Evolutionary conservation across 495 filamentous ascomycete species (phyloP), one percentile per base, ranked within the genome.

Genomic region (Penicillium crystallinum): DNA sequence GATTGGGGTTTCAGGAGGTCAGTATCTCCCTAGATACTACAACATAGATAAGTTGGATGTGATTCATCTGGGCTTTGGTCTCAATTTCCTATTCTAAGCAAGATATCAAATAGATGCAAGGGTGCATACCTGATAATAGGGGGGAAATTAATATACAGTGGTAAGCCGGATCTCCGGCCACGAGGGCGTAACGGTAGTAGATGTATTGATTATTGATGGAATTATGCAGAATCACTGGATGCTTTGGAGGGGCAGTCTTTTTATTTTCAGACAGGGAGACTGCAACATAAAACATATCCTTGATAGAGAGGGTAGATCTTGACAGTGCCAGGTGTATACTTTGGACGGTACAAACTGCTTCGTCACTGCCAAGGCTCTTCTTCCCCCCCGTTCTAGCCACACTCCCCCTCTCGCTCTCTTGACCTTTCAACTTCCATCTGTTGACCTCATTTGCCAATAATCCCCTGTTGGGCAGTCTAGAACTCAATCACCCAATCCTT

Each of bases 301-400:
- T n/a, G n/a, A n/a, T n/a, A n/a, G n/a, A 21, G 37, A 31, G 27
- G 22, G 47, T 42, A 50, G 48, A 50, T 50, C 48, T 23, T 30
- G 5, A 41, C 48, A 18, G 4, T 43, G 40, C n/a, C 21, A 25
- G 18, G 21, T 23, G 18, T 34, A 42, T 17, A 34, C 29, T 50
- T 50, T 27, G 36, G 22, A 19, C 30, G 43, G 36, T 40, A 34
- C 48, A 42, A 46, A 23, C 39, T 23, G 63, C 63, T 61, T 66
- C 63, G 60, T 66, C 63, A 66, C 60, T 61, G 63, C 63, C 63
- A 66, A 66, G 63, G 48, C 62, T 51, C 31, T 49, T 29, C 8
- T 6, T 29, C 33, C 40, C 61, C 58, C 58, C 61, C 54, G 55
- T 58, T 65, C 59, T 55, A 63, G 64, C 64, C 64, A 67, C 63